phyloP scores from a whole-genome alignment of 202 grass and related monocot species.

The Eragrostis tef region DNA sequence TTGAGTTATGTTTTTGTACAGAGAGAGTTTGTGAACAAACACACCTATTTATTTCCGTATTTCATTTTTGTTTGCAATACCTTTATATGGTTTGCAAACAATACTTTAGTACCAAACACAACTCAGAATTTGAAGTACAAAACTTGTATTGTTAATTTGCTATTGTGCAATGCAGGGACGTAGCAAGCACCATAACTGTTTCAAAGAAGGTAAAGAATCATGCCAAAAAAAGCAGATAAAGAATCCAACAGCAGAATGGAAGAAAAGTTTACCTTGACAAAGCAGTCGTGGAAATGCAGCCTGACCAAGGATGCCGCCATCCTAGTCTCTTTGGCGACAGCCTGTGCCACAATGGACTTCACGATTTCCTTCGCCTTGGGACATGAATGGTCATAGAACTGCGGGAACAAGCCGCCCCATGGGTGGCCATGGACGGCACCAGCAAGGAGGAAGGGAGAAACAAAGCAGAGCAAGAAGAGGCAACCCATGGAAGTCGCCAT shows the following conservation, averaged over 20 bases:
- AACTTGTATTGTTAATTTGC: constrained; percentile 16
- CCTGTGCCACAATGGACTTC: constrained; percentile 63
- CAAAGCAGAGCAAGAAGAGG: constrained; percentile 56
- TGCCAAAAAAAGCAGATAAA: background rate
- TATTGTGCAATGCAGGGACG: constrained; percentile 22
- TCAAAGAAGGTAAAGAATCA: background rate
- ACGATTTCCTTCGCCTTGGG: constrained; percentile 77
- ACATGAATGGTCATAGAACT: constrained; percentile 80
- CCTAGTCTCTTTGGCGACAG: constrained; percentile 76
- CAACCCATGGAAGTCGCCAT: constrained; percentile 61
- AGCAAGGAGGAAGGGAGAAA: constrained; percentile 51
- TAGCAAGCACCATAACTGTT: background rate
- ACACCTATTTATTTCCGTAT: background rate
- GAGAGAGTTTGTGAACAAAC: constrained; percentile 15
- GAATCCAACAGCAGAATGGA: constrained; percentile 16
- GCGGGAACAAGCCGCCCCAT: constrained; percentile 64
- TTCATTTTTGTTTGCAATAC: constrained; percentile 1
- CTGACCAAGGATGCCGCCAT: constrained; percentile 90
- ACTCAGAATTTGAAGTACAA: constrained; percentile 11
- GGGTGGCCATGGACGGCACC: constrained; percentile 44
- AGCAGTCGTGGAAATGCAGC: constrained; percentile 90
- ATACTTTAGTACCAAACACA: constrained; percentile 1
- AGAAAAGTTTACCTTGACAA: constrained; percentile 56
- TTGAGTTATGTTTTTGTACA: background rate
- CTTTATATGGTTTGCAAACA: background rate